Base-by-base conservation (phyloP, 1,284 basidiomycete genomes). In the Heterobasidion occidentale region DNA sequence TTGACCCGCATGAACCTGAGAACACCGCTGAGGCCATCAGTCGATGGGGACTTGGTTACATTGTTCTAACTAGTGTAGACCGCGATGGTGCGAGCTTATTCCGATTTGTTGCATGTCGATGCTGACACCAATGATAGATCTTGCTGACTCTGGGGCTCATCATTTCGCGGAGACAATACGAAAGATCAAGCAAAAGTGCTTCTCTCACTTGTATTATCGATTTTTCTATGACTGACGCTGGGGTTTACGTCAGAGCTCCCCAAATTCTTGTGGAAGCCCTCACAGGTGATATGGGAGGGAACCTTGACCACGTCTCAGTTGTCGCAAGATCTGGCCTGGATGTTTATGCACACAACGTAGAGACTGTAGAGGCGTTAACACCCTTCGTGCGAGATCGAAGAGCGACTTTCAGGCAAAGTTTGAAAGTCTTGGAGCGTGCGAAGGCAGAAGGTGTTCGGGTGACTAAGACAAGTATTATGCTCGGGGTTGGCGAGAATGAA, bases 401-500 rank as follows among this genome's bases (percentile, higher is more conserved):
- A 44, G 97, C 97, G 11, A 91, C 86, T 33, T 99, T 98, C 76
- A 77, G 91, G 48, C 94, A 94, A 71, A 94, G 89, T 69, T 73
- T 99, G 58, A 79, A 77, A 59, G 95, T 98, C 1, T 78, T 99
- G 9, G 77, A 87, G 65, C 85, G 88, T 56, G 90, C 93, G 1
- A 90, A 92, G 72, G 84, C 84, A 53, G 81, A 86, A 56, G 91
- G 92, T 14, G 90, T 90, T 14, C 79, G 91, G 45, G 81, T 99
- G 58, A 99, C 97, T 19, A 99, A 99, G 78, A 98, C 94, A 4
- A 97, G 94, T 65, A 91, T 99, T 63, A 99, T 99, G 97, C 84
- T 99, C 47, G 97, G 97, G 56, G 88, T 99, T 3, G 97, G 97
- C 2, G 97, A 99, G 75, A 81, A 78, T 48, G 85, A 90, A 56